These are phyloP conservation scores for Heteromeles arbutifolia DNA, from an alignment of 306 rosid species.

Conservation along the genomic window DNA sequence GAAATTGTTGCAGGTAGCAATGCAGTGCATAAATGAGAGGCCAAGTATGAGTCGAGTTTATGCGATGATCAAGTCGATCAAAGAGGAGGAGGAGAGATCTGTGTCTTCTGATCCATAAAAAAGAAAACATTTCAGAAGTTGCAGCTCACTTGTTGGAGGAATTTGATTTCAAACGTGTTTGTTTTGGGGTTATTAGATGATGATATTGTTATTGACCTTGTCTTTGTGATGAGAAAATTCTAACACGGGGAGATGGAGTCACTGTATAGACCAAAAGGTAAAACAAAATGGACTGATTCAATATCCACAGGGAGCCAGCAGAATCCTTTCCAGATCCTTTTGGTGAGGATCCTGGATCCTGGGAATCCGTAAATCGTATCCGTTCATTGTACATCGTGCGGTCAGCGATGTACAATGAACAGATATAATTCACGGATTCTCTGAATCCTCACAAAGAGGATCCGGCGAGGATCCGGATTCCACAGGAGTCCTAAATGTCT, in stretches of 20 bases:
- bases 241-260: background rate
- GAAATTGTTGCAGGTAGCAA: constrained; percentile 55
- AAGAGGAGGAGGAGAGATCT: constrained; percentile 53
- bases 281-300: constrained; percentile 1
- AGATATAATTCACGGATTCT: no score
- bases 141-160: background rate
- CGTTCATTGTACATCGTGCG: no score
- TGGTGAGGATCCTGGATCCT: no score
- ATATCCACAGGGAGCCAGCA: background rate
- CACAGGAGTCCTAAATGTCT: background rate
- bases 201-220: background rate
- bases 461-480: background rate
- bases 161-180: background rate
- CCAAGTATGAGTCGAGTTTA: constrained; percentile 48
- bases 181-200: background rate
- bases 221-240: background rate
- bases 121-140: background rate
- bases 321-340: no score
- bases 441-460: no score
- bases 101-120: constrained; percentile 30
- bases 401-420: no score
- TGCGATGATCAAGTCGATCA: constrained; percentile 33
- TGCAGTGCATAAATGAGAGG: constrained; percentile 48
- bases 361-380: no score
- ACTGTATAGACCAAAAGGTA: background rate